Evolutionary conservation across 169 alveolate species (phyloP).

Genomic region (Perkinsus chesapeaki): DNA sequence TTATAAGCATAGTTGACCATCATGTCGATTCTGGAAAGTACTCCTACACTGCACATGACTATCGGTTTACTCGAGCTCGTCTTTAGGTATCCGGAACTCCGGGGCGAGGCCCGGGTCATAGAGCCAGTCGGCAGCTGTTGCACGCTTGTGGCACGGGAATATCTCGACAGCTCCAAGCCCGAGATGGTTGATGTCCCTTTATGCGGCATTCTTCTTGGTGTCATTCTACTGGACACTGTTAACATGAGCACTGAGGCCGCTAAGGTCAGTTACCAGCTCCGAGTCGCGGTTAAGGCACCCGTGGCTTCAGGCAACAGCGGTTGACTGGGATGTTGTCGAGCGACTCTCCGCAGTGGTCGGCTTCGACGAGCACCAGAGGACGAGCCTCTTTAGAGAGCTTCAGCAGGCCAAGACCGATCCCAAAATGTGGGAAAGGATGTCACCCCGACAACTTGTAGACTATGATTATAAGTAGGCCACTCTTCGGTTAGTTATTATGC

Average conservation of each 20-base stretch:
- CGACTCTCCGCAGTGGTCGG: background rate
- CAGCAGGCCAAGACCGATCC: background rate
- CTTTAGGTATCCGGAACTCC: background rate
- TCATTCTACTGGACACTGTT: background rate
- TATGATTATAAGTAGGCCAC: background rate
- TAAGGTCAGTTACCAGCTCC: background rate
- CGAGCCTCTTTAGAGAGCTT: background rate
- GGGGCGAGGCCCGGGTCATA: background rate
- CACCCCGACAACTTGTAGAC: background rate
- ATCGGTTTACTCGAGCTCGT: background rate
- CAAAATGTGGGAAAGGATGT: background rate
- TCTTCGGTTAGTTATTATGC: no score
- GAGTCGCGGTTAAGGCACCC: no score
- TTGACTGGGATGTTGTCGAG: background rate
- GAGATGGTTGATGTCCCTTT: background rate
- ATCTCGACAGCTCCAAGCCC: background rate
- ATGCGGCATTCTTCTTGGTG: background rate
- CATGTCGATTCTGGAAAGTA: background rate
- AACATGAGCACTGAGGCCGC: background rate
- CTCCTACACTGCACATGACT: background rate
- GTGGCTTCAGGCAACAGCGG: background rate
- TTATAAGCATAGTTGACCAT: background rate
- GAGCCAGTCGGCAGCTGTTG: background rate
- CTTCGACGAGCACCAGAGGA: background rate
- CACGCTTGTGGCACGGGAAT: background rate